A percentile compares a stretch with the other conserved stretches of the same genome.
phyloP scores from a whole-genome alignment of 1,284 basidiomycete species.

The Violaceomyces palustris region DNA sequence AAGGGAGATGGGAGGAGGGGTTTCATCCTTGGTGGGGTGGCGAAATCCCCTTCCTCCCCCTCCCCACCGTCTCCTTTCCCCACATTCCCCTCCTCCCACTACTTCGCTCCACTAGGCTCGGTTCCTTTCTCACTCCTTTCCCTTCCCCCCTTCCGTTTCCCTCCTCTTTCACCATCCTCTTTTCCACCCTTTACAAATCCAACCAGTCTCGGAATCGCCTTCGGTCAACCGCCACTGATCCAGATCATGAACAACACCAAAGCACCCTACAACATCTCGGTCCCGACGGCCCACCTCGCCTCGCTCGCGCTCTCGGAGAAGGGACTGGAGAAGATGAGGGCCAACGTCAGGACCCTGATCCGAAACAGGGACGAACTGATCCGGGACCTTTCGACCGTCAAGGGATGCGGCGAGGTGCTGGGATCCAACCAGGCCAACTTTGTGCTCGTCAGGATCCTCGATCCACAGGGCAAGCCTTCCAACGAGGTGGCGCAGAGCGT shows the following conservation, averaged over 20 bases:
- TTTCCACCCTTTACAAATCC: not conserved
- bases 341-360: slow-evolving; percentile 64
- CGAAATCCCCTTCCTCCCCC: not conserved
- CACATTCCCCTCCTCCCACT: not conserved
- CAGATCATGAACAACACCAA: slow-evolving; percentile 93
- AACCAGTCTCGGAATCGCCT: slow-evolving; percentile 74
- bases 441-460: slow-evolving; percentile 72
- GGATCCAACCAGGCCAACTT: slow-evolving; percentile 91
- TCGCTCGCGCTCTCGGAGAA: slow-evolving; percentile 67
- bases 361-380: slow-evolving; percentile 62
- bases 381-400: slow-evolving; percentile 56
- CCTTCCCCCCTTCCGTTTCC: no score
- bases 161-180: not conserved
- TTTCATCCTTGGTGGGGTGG: not conserved
- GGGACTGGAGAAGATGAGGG: slow-evolving; percentile 65
- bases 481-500: slow-evolving; percentile 66
- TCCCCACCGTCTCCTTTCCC: not conserved
- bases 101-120: not conserved
- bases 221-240: slow-evolving; percentile 81
- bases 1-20: not conserved
- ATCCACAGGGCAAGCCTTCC: slow-evolving; percentile 60
- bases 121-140: no score
- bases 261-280: slow-evolving; percentile 94
- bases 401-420: slow-evolving; percentile 64
- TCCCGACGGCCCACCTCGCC: slow-evolving; percentile 80